Conservation (phyloP, 2,329 filamentous ascomycete genomes). For the Endothia cerciana region DNA sequence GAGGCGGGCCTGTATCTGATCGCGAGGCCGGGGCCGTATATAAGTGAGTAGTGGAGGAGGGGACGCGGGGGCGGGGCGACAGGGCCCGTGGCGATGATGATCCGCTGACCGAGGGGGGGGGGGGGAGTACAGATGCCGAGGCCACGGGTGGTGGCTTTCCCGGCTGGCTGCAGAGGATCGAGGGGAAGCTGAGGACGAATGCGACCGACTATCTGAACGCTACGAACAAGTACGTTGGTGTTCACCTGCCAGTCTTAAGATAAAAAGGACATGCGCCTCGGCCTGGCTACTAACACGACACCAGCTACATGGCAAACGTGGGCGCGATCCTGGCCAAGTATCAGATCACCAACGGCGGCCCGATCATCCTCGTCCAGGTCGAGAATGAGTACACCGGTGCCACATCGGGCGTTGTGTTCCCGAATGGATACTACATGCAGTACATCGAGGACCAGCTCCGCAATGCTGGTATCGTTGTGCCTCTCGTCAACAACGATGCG, state of each 20-base stretch:
- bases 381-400: constrained; percentile 70
- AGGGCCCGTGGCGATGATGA: too few species aligned
- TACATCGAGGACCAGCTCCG: constrained; percentile 73
- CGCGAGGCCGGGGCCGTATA: constrained; percentile 42
- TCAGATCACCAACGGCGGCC: constrained; percentile 76
- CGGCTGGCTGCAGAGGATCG: constrained; percentile 69
- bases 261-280: too few species aligned
- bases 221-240: constrained; percentile 58
- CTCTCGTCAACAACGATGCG: constrained; percentile 78
- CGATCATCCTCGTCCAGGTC: constrained; percentile 70
- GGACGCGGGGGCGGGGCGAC: neutral
- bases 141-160: constrained; percentile 71
- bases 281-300: neutral
- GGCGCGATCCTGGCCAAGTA: constrained; percentile 65
- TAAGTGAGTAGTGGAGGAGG: constrained; percentile 17
- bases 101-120: neutral
- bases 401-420: constrained; percentile 55
- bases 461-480: constrained; percentile 71
- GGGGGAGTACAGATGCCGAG: constrained; percentile 51
- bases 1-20: constrained; percentile 72
- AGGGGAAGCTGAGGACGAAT: constrained; percentile 60
- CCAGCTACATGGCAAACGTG: constrained; percentile 60
- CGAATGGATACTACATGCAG: constrained; percentile 70
- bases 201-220: constrained; percentile 61
- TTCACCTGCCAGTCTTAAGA: too few species aligned